Base-by-base conservation (phyloP, 2,329 filamentous ascomycete species). In the Alternaria incomplexa region DNA sequence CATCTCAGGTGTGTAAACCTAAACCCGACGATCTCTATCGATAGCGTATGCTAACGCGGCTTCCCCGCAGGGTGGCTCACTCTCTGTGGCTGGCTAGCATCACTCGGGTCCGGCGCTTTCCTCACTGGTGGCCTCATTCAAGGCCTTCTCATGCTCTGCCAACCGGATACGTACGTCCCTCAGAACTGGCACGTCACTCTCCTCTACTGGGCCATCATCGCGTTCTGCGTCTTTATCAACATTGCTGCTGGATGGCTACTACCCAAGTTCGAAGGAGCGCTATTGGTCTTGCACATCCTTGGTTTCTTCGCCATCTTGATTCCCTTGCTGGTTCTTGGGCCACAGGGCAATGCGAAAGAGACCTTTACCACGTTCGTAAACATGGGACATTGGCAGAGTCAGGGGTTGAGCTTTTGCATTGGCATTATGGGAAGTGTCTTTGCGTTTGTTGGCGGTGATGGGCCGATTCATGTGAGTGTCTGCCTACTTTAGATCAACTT, bases 271-370 rank as follows among this genome's bases (percentile, higher is more conserved):
- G 85, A 87, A 70, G 81, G 81, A 3, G 61, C 82, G 6, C 71
- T 85, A 28, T 71, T 85, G 4, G 72, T 84, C 5, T 57, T 86
- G 5, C 85, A 87, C 61, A 75, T 86, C 25, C 65, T 83, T 7
- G 85, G 84, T 2, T 83, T 86, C 66, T 83, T 86, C 60, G 83
- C 80, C 4, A 81, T 85, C 55, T 69, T 86, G 15, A 82, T 85
- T 12, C 78, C 82, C 0, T 71, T 86, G 5, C 77, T 81, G 63
- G 77, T 81, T 1, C 75, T 83, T 57, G 80, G 81, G 0, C 80
- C 82, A 0, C 76, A 79, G 22, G 75, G 75, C 2, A 69, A 76
- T 17, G 70, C 81, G 0, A 61, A 77, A 17, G 77, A 80, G 4
- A 82, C 84, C 0, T 85, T 86, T 54, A 80, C 80, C 4, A 69